phyloP scores from a whole-genome alignment of 176 grass and related monocot genomes.

The Paspalum notatum region DNA sequence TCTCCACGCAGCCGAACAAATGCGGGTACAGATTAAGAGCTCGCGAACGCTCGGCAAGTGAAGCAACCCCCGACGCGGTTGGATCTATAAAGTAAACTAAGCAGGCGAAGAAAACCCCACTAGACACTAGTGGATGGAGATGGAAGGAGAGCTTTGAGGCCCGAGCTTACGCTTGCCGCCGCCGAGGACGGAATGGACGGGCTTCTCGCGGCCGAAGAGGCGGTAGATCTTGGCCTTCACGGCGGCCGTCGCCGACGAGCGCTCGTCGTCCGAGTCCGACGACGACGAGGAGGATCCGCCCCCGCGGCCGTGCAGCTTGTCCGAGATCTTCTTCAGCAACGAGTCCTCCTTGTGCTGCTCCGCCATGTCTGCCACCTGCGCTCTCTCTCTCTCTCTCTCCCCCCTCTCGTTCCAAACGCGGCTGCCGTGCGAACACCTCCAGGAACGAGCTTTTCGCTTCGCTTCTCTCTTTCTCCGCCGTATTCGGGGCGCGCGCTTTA shows the following conservation, averaged over 20 bases:
- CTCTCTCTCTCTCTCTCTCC: neutral
- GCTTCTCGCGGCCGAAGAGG: constrained; percentile 62
- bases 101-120: neutral
- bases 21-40: neutral
- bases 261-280: constrained; percentile 60
- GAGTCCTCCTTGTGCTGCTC: constrained; percentile 69
- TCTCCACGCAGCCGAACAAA: neutral
- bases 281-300: constrained; percentile 51
- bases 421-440: neutral
- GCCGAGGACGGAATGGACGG: constrained; percentile 69
- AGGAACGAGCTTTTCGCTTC: neutral
- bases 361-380: constrained; percentile 48
- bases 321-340: constrained; percentile 62
- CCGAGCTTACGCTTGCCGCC: constrained; percentile 52
- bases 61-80: constrained; percentile 4
- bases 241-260: constrained; percentile 15
- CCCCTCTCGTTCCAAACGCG: neutral
- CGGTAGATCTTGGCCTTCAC: constrained; percentile 74
- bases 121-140: neutral
- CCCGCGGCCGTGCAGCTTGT: constrained; percentile 53
- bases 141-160: neutral
- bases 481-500: constrained; percentile 6
- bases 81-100: constrained; percentile 31
- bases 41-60: neutral
- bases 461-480: neutral